phyloP scores from a whole-genome alignment of 2,329 filamentous ascomycete species.

The Pseudogymnoascus sp. region DNA sequence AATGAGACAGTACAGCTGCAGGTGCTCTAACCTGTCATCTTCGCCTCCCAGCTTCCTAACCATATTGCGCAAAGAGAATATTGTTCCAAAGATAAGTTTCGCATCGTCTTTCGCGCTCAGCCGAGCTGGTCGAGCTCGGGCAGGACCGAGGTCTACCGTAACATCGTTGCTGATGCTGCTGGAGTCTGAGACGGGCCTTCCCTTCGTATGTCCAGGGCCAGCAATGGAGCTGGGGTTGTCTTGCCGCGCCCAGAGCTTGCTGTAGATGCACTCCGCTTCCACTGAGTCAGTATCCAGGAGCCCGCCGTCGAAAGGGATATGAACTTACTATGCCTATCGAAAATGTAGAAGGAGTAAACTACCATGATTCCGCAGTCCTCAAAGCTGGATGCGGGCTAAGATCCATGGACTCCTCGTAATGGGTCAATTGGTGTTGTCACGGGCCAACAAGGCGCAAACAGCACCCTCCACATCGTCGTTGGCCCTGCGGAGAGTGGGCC shows the following conservation, averaged over 20 bases:
- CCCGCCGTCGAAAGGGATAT: constrained; percentile 15
- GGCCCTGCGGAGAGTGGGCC: not conserved
- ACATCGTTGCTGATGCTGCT: constrained; percentile 40
- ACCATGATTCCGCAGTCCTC: constrained; percentile 58
- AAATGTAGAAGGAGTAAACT: constrained; percentile 97
- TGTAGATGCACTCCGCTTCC: constrained; percentile 94
- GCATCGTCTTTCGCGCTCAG: constrained; percentile 67
- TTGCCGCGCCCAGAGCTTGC: constrained; percentile 63
- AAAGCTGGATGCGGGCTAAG: constrained; percentile 6
- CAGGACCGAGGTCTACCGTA: constrained; percentile 28
- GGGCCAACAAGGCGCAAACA: constrained; percentile 10
- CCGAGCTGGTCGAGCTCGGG: constrained; percentile 28
- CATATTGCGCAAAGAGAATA: constrained; percentile 96
- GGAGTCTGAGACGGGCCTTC: constrained; percentile 43
- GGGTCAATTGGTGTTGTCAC: constrained; percentile 9
- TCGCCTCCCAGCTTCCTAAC: constrained; percentile 88
- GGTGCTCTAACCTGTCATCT: constrained; percentile 61
- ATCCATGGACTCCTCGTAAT: constrained; percentile 11
- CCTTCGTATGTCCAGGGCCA: constrained; percentile 37
- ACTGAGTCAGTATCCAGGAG: constrained; percentile 18
- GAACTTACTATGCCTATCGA: constrained; percentile 84
- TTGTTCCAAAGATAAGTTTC: constrained; percentile 93
- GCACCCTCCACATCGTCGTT: constrained; percentile 9
- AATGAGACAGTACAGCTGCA: not conserved
- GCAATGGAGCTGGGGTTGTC: constrained; percentile 38